Evolutionary conservation across 305 asterid genomes (phyloP).

Genomic region (Solanum chacoense): DNA sequence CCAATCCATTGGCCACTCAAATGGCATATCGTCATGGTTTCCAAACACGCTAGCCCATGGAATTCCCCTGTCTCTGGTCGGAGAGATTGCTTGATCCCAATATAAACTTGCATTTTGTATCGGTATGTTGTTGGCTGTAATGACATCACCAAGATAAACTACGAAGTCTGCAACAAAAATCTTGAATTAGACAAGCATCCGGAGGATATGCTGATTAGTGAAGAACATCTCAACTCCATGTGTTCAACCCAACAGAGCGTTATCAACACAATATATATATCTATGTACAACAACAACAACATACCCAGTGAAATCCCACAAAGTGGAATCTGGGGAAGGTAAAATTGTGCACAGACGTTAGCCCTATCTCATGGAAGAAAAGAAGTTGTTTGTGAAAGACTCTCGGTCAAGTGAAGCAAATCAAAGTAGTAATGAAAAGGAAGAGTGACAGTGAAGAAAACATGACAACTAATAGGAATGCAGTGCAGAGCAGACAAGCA

Average conservation of each 20-base stretch:
- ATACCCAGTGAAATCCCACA: background rate
- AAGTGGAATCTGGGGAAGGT: background rate
- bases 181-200: background rate
- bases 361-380: background rate
- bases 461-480: background rate
- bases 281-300: background rate
- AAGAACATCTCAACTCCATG: background rate
- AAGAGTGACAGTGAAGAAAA: background rate
- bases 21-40: slow-evolving; percentile 82
- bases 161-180: slow-evolving; percentile 52
- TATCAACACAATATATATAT: background rate
- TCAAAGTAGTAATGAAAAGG: background rate
- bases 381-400: background rate
- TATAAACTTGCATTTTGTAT: slow-evolving; percentile 56
- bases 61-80: slow-evolving; percentile 51
- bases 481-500: background rate
- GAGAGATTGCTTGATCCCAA: slow-evolving; percentile 81
- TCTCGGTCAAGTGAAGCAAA: background rate
- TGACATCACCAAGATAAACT: slow-evolving; percentile 76
- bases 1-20: slow-evolving; percentile 93
- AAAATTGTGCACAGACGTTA: background rate
- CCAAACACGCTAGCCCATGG: slow-evolving; percentile 83
- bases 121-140: slow-evolving; percentile 73
- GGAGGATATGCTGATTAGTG: background rate
- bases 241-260: background rate